Evolutionary conservation across 495 filamentous ascomycete genomes (phyloP).

Genomic region (Penicillium lividum): DNA sequence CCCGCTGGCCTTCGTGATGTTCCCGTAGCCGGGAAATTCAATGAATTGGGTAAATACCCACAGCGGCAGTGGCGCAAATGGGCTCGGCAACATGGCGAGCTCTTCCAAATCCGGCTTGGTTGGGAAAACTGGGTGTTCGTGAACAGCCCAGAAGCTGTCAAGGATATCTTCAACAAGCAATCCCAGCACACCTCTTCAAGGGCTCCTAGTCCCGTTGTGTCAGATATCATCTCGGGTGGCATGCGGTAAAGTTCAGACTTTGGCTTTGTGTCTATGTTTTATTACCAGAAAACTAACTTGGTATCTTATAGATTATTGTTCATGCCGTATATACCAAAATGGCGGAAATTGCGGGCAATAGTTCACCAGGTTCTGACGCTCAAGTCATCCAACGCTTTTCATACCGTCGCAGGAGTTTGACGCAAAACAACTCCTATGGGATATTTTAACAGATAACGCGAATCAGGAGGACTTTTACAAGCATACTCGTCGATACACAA

Average conservation of each 20-base stretch:
- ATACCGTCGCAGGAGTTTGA: not conserved
- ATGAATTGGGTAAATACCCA: not conserved
- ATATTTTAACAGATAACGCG: not conserved
- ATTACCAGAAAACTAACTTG: too few relatives aligned
- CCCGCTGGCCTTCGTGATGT: too few relatives aligned
- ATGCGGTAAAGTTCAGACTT: not conserved
- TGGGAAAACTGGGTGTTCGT: constrained; percentile 45
- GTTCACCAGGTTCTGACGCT: not conserved
- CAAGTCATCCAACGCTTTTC: not conserved
- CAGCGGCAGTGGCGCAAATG: not conserved
- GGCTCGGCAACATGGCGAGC: not conserved
- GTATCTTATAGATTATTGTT: not conserved
- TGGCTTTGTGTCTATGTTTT: too few relatives aligned
- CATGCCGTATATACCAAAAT: not conserved
- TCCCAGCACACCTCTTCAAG: constrained; percentile 27
- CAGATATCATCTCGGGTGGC: constrained; percentile 7
- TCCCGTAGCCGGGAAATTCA: too few relatives aligned
- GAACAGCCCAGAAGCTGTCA: constrained; percentile 39
- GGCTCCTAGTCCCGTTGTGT: constrained; percentile 27
- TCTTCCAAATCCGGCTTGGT: constrained; percentile 29
- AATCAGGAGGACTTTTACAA: not conserved
- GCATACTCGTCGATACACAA: not conserved
- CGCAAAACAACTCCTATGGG: not conserved
- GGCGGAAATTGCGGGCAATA: not conserved
- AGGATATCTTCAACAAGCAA: constrained; percentile 45